Percentiles rank a stretch among this genome's conserved stretches.
These are phyloP conservation scores for Carnegiea gigantea DNA, from an alignment of 179 eudicot genomes.

Conservation along the genomic window DNA sequence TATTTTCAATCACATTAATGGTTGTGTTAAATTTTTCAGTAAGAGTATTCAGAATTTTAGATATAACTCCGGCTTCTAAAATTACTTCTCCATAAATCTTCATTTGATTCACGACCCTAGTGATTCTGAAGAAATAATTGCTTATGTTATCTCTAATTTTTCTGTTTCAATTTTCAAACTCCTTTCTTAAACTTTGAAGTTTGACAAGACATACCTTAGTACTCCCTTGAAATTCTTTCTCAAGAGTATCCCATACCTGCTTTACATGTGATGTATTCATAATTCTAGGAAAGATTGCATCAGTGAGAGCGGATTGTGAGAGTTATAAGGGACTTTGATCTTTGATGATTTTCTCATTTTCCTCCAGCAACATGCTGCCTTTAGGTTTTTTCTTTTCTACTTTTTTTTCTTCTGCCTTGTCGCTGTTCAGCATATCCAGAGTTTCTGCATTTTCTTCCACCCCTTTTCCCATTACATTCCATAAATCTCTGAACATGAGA, in stretches of 20 bases:
- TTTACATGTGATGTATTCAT: background rate
- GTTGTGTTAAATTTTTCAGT: background rate
- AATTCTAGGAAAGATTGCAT: background rate
- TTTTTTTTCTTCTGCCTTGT: background rate
- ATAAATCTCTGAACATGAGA: background rate
- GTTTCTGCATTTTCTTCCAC: no score
- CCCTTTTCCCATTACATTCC: background rate
- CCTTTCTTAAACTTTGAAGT: background rate
- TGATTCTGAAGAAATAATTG: background rate
- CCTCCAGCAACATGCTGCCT: no score
- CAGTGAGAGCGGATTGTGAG: background rate
- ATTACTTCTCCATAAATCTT: background rate
- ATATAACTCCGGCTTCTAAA: background rate
- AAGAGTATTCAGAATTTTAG: background rate
- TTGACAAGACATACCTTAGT: background rate
- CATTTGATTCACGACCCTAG: background rate
- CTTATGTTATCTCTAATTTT: background rate
- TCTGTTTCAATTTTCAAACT: background rate
- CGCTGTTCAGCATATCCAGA: background rate
- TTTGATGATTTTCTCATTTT: background rate
- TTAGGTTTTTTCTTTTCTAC: background rate
- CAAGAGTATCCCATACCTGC: background rate
- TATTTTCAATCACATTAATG: no score
- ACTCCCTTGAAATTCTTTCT: background rate
- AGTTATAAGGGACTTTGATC: background rate